A percentile compares a stretch with the other conserved stretches of the same genome.
Conservation (phyloP, 257 asterid genomes). For the Primulina eburnea region DNA sequence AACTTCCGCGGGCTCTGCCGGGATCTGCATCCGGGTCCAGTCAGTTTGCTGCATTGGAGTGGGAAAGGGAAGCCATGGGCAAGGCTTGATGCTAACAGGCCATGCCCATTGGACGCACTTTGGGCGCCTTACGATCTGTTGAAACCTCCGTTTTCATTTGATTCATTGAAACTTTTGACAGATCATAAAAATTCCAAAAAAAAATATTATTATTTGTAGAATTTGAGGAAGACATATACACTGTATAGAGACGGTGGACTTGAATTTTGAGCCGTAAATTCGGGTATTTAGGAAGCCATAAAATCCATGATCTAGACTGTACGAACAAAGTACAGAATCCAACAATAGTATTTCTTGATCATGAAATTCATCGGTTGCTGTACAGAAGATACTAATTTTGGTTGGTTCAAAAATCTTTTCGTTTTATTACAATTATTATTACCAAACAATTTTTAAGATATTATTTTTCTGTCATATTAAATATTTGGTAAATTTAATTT, state of each 20-base stretch:
- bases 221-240: too few relatives aligned
- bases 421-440: too few relatives aligned
- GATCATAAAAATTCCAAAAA: neutral
- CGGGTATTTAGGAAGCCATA: neutral
- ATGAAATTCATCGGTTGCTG: neutral
- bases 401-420: neutral
- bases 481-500: too few relatives aligned
- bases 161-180: conserved; percentile 29
- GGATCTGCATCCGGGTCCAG: conserved; percentile 17
- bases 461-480: too few relatives aligned
- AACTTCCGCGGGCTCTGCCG: conserved; percentile 15
- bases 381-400: neutral
- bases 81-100: conserved; percentile 17
- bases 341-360: neutral
- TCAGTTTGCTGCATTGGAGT: conserved; percentile 18
- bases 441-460: too few relatives aligned
- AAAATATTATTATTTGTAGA: neutral
- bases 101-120: conserved; percentile 18
- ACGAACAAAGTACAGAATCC: neutral
- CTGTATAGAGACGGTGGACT: neutral
- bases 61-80: conserved; percentile 22
- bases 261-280: neutral
- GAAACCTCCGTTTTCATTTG: conserved; percentile 43
- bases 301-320: neutral
- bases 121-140: conserved; percentile 31